Base-by-base conservation (phyloP, 805 yeast species). In the Wickerhamomyces bovis region DNA sequence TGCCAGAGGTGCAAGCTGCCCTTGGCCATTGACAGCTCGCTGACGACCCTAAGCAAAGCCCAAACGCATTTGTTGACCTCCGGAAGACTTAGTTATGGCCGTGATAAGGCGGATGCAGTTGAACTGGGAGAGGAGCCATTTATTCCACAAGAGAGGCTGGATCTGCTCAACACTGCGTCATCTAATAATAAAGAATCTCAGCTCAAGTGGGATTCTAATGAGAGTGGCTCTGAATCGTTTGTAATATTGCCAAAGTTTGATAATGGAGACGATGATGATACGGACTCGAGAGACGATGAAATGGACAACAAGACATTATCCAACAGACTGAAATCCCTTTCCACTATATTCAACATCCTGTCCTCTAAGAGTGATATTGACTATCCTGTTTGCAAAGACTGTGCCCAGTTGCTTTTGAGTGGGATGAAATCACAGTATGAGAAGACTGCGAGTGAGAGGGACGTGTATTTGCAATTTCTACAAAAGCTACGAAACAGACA, bases 371-470 rank as follows among this genome's bases (percentile, higher is more conserved):
- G 83, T 44, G 89, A 83, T 49, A 74, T 92, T 15, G 95, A 88
- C 52, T 81, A 80, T 58, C 99, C 99, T 0, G 79, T 94, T 15
- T 92, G 98, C 56, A 73, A 74, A 21, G 97, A 90, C 39, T 94
- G 99, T 63, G 85, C 94, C 7, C 78, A 75, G 39, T 62, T 74
- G 19, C 64, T 92, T 22, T 69, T 85, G 11, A 80, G 77, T 10
- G 82, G 81, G 47, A 72, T 89, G 62, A 83, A 81, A 56, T 62
- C 69, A 12, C 82, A 82, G 54, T 85, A 85, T 61, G 92, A 85
- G 49, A 85, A 80, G 46, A 76, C 83, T 6, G 77, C 84, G 18
- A 75, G 74, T 51, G 97, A 92, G 56, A 80, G 92, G 52, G 96
- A 89, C 43, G 75, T 78, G 2, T 94, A 89, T 61, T 67, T 81